phyloP scores from a whole-genome alignment of 2,329 filamentous ascomycete genomes.

The Daldinia eschscholtzii region DNA sequence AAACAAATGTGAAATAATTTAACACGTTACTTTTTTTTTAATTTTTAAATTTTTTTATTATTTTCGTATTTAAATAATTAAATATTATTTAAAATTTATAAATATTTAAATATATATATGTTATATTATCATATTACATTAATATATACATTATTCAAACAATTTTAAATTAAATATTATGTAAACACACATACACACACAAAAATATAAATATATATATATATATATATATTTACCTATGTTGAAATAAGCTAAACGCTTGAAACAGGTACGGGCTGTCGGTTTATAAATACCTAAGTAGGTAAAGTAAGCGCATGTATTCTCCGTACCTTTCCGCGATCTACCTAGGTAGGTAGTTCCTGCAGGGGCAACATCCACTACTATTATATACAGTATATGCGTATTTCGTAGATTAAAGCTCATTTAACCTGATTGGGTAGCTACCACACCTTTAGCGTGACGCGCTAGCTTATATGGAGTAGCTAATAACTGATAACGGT shows the following conservation, averaged over 20 bases:
- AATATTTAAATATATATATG: not conserved
- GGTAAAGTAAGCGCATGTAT: not conserved
- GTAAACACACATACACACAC: not conserved
- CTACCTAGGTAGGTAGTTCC: not conserved
- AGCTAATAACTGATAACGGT: conserved; percentile 9
- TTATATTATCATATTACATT: not conserved
- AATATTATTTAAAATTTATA: not conserved
- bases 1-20: too few relatives aligned
- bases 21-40: not conserved
- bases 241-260: too few relatives aligned
- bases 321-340: conserved; percentile 1
- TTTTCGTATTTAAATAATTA: too few relatives aligned
- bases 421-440: conserved; percentile 30
- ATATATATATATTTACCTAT: not conserved
- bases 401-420: not conserved
- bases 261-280: too few relatives aligned
- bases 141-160: too few relatives aligned
- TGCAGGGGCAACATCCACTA: conserved; percentile 6
- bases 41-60: too few relatives aligned
- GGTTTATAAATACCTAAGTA: not conserved
- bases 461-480: not conserved
- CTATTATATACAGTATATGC: not conserved
- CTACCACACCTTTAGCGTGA: conserved; percentile 12
- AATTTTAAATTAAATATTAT: not conserved
- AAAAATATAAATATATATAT: too few relatives aligned